phyloP scores from a whole-genome alignment of 495 filamentous ascomycete species.

The Talaromyces thailandensis region DNA sequence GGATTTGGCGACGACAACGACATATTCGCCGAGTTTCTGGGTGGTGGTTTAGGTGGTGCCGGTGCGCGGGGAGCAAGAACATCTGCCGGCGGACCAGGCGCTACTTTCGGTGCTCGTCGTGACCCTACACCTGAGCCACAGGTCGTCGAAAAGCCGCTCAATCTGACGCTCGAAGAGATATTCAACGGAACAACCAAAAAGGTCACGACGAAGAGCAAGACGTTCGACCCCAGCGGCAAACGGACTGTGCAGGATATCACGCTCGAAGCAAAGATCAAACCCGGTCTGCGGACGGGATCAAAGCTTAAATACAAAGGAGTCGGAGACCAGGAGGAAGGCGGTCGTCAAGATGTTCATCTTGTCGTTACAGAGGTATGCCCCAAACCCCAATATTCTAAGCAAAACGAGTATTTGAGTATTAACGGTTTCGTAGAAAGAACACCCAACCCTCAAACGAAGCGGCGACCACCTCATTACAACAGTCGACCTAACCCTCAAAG shows the following conservation, averaged over 20 bases:
- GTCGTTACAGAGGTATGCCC: slow-evolving; percentile 80
- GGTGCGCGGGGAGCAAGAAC: slow-evolving; percentile 26
- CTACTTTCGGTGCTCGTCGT: slow-evolving; percentile 36
- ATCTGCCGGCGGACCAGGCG: slow-evolving; percentile 23
- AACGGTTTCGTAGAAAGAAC: slow-evolving; percentile 56
- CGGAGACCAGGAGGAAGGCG: slow-evolving; percentile 93
- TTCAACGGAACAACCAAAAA: slow-evolving; percentile 83
- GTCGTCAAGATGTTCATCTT: slow-evolving; percentile 93
- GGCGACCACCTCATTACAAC: slow-evolving; percentile 75
- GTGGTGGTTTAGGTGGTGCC: slow-evolving; percentile 28
- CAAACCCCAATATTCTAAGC: slow-evolving; percentile 4
- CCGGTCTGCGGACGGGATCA: slow-evolving; percentile 86
- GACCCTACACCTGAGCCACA: slow-evolving; percentile 76
- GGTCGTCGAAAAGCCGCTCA: slow-evolving; percentile 75
- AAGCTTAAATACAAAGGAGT: slow-evolving; percentile 97
- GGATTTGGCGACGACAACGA: slow-evolving; percentile 46
- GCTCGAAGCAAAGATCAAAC: slow-evolving; percentile 88
- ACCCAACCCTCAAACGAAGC: slow-evolving; percentile 72
- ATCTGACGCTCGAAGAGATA: slow-evolving; percentile 77
- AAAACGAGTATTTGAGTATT: no score
- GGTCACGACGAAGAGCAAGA: slow-evolving; percentile 95
- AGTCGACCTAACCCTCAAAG: slow-evolving; percentile 80
- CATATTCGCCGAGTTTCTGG: slow-evolving; percentile 34
- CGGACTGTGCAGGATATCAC: slow-evolving; percentile 80
- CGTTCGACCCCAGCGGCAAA: slow-evolving; percentile 76